Base-by-base conservation (phyloP, 192 early-diverging fungal species). In the Linderina pennispora region DNA sequence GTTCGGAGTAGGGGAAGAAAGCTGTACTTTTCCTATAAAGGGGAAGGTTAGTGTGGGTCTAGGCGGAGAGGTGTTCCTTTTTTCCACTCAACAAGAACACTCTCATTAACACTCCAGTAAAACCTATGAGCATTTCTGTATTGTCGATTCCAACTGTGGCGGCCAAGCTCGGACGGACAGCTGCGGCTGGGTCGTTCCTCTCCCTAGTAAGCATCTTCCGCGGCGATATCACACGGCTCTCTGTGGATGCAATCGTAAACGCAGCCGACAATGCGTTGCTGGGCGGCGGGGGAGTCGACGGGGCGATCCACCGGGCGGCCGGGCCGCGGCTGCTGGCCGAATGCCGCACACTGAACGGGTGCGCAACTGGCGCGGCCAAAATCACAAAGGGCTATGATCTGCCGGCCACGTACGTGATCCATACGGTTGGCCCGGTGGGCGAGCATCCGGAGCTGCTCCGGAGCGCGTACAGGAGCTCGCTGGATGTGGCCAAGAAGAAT, bases 281-380 rank as follows among this genome's bases (percentile, higher is more conserved):
- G 5, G 92, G 91, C 22, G 94, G 94, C 22, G 90, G 92, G 19
- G 91, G 91, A 65, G 92, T 96, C 22, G 92, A 96, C 57, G 92
- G 92, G 0, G 91, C 92, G 0, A 96, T 98, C 58, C 95, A 98
- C 66, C 71, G 68, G 40, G 89, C 87, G 4, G 92, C 95, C 2
- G 95, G 95, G 13, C 71, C 58, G 20, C 52, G 62, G 19, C 80
- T 98, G 10, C 34, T 81, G 24, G 50, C 72, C 5, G 95, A 88
- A 49, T 98, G 92, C 50, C 50, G 72, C 26, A 55, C 35, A n/a
- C 69, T 92, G 16, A 40, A 72, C 35, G 89, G 91, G 3, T 98
- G 95, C 51, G 44, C 57, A 6, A 89, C 89, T 1, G 95, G 95
- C 3, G 45, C 69, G 26, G 60, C 70, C 21, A 67, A 69, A 39